Evolutionary conservation across 345 rosid species (phyloP).

Genomic region (Rhizophora apiculata): DNA sequence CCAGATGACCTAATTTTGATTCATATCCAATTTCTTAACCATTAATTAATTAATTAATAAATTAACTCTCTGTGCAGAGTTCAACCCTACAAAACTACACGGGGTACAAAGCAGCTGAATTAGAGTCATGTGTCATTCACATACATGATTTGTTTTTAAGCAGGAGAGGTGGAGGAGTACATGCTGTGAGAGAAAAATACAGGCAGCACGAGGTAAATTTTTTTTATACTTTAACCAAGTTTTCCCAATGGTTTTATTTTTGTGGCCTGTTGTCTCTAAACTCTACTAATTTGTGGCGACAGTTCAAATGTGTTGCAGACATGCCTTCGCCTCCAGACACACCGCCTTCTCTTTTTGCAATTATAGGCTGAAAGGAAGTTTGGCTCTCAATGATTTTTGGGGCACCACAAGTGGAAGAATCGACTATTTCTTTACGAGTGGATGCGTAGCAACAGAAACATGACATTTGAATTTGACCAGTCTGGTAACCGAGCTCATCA

Average conservation of each 20-base stretch:
- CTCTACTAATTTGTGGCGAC: conserved; percentile 16
- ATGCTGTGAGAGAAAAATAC: conserved; percentile 65
- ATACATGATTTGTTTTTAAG: conserved; percentile 57
- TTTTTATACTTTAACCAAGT: neutral
- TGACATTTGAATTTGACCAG: neutral
- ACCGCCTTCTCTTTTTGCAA: conserved; percentile 45
- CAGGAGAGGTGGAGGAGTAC: conserved; percentile 49
- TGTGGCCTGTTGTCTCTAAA: conserved; percentile 8
- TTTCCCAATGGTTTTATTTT: neutral
- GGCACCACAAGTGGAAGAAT: neutral
- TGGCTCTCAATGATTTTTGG: neutral
- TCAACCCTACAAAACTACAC: conserved; percentile 44
- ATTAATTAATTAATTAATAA: neutral
- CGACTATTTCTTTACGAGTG: neutral
- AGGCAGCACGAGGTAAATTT: conserved; percentile 54
- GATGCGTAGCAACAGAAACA: neutral
- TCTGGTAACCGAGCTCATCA: neutral
- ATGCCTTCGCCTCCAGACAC: conserved; percentile 59
- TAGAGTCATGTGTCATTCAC: conserved; percentile 51
- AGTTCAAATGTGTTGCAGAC: conserved; percentile 68
- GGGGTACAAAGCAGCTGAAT: conserved; percentile 46
- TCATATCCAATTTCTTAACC: neutral
- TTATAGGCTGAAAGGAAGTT: conserved; percentile 19
- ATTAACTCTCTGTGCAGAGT: conserved; percentile 33
- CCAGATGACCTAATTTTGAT: neutral